Evolutionary conservation across 768 basidiomycete species (phyloP).

Genomic region (Daedalea quercina): DNA sequence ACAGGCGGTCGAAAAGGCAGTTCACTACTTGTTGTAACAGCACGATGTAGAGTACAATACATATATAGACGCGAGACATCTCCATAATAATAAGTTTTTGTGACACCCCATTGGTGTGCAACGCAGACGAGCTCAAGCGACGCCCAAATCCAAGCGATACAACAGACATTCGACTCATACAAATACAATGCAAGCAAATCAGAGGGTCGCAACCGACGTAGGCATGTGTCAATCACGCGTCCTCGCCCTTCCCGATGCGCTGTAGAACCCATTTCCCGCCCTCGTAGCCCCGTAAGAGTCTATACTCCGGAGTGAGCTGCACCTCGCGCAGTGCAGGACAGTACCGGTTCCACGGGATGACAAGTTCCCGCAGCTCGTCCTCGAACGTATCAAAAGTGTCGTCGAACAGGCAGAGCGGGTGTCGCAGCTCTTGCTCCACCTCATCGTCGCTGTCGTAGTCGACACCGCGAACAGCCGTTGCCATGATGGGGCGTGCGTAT

Average conservation of each 20-base stretch:
- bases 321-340: conserved; percentile 33
- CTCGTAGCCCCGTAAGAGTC: conserved; percentile 32
- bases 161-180: too few species aligned
- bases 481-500: conserved; percentile 19
- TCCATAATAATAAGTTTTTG: too few species aligned
- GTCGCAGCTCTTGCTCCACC: background rate
- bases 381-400: conserved; percentile 17
- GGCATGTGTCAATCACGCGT: background rate
- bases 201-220: too few species aligned
- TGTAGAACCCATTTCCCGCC: conserved; percentile 27
- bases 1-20: too few species aligned
- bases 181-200: too few species aligned
- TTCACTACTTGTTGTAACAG: too few species aligned
- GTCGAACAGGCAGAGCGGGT: conserved; percentile 15
- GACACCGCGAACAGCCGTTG: background rate
- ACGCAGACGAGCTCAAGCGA: too few species aligned
- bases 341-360: conserved; percentile 38
- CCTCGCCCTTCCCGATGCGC: background rate
- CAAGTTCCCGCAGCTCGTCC: conserved; percentile 27
- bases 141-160: too few species aligned
- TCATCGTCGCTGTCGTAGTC: conserved; percentile 1
- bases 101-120: too few species aligned
- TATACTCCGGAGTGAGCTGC: conserved; percentile 32
- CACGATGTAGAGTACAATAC: too few species aligned
- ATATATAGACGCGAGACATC: too few species aligned